Evolutionary conservation across 2,329 filamentous ascomycete genomes (phyloP).

Genomic region (Delphinella strobiligena): DNA sequence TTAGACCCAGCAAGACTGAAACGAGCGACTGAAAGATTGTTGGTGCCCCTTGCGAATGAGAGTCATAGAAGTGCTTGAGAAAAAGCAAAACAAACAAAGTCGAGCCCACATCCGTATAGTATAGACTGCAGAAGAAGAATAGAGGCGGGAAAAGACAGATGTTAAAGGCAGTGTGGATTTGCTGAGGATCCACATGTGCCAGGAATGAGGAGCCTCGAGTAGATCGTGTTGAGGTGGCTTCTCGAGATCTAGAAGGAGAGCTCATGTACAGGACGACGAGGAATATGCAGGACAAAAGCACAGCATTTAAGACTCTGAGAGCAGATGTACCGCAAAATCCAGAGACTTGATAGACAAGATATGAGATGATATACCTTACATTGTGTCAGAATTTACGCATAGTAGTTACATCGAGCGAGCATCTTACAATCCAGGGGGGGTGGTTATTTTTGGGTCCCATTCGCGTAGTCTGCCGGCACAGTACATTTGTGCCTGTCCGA

Average conservation of each 20-base stretch:
- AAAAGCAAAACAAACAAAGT: conserved; percentile 61
- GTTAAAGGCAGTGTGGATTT: conserved; percentile 58
- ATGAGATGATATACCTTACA: conserved; percentile 36
- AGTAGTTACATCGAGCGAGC: no score
- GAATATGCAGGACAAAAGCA: conserved; percentile 25
- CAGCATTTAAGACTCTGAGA: conserved; percentile 27
- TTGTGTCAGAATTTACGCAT: conserved; percentile 17
- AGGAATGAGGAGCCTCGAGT: conserved; percentile 13
- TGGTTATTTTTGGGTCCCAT: conserved; percentile 97
- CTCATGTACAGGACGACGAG: conserved; percentile 14
- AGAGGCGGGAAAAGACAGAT: conserved; percentile 75
- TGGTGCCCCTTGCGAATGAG: conserved; percentile 1
- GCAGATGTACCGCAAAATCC: conserved; percentile 25
- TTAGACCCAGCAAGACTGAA: conserved; percentile 44
- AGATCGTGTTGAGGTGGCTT: background rate
- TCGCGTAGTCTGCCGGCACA: conserved; percentile 60
- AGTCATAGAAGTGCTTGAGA: conserved; percentile 41
- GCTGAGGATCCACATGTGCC: conserved; percentile 19
- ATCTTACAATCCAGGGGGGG: conserved; percentile 65
- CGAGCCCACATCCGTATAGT: conserved; percentile 87
- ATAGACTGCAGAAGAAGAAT: conserved; percentile 92
- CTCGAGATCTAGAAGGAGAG: conserved; percentile 1
- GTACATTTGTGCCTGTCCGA: conserved; percentile 83
- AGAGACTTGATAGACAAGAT: conserved; percentile 24
- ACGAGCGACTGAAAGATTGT: conserved; percentile 11